Evolutionary conservation across 164 flowering plant species (phyloP).

Genomic region (Chimonanthus salicifolius): DNA sequence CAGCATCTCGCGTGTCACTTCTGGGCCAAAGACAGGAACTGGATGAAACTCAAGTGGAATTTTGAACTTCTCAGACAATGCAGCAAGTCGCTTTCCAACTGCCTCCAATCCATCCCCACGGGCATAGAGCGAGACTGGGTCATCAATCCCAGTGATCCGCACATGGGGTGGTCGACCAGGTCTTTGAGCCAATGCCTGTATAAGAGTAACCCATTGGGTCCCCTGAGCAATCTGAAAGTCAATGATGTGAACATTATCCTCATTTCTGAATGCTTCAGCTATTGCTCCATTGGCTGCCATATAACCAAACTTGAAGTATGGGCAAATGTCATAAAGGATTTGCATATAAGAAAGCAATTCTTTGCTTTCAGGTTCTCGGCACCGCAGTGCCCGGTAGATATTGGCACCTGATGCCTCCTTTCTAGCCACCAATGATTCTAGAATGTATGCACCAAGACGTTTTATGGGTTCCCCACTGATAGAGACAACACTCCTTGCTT

Average conservation of each 20-base stretch:
- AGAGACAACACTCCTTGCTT: constrained; percentile 15
- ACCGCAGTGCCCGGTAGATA: constrained; percentile 30
- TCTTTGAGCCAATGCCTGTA: constrained; percentile 70
- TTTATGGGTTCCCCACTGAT: constrained; percentile 30
- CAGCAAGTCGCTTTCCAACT: constrained; percentile 42
- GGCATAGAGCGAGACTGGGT: constrained; percentile 52
- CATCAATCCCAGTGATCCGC: constrained; percentile 76
- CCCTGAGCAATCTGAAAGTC: constrained; percentile 79
- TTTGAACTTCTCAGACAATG: constrained; percentile 44
- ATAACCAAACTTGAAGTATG: constrained; percentile 75
- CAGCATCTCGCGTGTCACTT: constrained; percentile 49
- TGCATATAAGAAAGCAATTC: constrained; percentile 77
- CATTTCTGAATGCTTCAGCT: constrained; percentile 63
- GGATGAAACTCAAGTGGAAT: constrained; percentile 62
- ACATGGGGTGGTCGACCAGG: constrained; percentile 65
- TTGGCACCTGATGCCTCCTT: constrained; percentile 26
- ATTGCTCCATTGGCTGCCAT: constrained; percentile 89
- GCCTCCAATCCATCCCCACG: constrained; percentile 53
- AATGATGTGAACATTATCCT: constrained; percentile 58
- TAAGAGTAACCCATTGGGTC: constrained; percentile 66
- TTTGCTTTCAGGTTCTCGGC: constrained; percentile 51
- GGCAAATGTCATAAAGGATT: constrained; percentile 65
- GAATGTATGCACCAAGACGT: constrained; percentile 37
- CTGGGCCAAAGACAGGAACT: constrained; percentile 43
- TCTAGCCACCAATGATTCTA: constrained; percentile 38